Evolutionary conservation across 2,329 filamentous ascomycete genomes (phyloP).

Genomic region (Talaromyces rugulosus): DNA sequence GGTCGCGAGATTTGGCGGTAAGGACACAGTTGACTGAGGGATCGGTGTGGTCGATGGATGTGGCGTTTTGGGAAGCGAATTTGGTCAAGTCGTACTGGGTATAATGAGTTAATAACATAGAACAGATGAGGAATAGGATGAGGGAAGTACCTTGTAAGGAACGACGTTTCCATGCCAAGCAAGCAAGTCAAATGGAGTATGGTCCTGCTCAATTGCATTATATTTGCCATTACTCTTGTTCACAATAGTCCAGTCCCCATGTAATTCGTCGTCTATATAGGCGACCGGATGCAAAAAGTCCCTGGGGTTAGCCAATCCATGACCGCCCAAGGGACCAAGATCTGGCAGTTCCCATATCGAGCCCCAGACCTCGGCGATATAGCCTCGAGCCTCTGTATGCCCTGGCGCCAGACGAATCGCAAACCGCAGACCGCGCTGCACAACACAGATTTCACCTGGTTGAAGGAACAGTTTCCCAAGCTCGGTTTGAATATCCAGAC

Average conservation of each 20-base stretch:
- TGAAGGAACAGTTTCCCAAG: constrained; percentile 57
- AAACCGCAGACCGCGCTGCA: constrained; percentile 59
- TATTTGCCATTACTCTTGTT: constrained; percentile 58
- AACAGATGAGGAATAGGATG: too few relatives aligned
- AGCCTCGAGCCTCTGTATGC: constrained; percentile 51
- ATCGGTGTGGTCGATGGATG: constrained; percentile 62
- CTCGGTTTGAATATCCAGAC: constrained; percentile 62
- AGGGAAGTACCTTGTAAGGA: constrained; percentile 44
- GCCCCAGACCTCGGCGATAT: constrained; percentile 61
- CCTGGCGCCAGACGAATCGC: constrained; percentile 53
- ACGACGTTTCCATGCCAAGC: constrained; percentile 65
- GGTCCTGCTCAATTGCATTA: constrained; percentile 54
- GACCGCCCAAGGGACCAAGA: constrained; percentile 60
- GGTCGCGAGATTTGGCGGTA: constrained; percentile 47
- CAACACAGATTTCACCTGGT: constrained; percentile 60
- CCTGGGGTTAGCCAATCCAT: constrained; percentile 58
- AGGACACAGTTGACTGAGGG: constrained; percentile 63
- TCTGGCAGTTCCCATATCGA: constrained; percentile 60
- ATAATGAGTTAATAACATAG: neutral
- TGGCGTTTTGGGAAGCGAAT: constrained; percentile 54
- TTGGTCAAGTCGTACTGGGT: constrained; percentile 52
- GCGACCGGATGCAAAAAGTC: constrained; percentile 62
- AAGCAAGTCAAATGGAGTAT: constrained; percentile 64
- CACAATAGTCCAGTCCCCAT: constrained; percentile 51
- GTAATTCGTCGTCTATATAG: constrained; percentile 49